Conservation (phyloP, 371 early-diverging fungal species). For the Syncephalis fuscata region DNA sequence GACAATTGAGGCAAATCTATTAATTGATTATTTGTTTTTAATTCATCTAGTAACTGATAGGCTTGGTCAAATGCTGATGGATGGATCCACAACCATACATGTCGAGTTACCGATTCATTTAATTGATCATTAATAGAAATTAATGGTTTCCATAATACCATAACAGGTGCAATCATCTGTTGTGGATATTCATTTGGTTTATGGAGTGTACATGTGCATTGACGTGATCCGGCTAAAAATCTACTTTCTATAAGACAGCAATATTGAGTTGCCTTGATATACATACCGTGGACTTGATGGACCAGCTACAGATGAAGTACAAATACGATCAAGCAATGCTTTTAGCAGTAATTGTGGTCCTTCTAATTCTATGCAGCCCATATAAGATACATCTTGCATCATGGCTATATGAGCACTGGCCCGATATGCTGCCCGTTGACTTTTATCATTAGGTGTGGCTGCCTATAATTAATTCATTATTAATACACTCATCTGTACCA, state of each 20-base stretch:
- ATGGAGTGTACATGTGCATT: constrained; percentile 34
- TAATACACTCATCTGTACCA: neutral
- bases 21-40: constrained; percentile 2
- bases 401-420: constrained; percentile 54
- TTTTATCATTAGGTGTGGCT: constrained; percentile 72
- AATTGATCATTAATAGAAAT: neutral
- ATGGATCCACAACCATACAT: constrained; percentile 50
- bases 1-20: neutral
- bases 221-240: constrained; percentile 35
- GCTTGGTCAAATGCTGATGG: constrained; percentile 31
- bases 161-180: constrained; percentile 35
- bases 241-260: constrained; percentile 13
- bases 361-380: constrained; percentile 33
- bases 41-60: constrained; percentile 7
- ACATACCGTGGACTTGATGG: no score
- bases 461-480: constrained; percentile 25
- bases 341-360: no score
- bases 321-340: no score
- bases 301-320: no score
- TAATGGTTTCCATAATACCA: constrained; percentile 46
- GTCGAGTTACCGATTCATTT: constrained; percentile 4
- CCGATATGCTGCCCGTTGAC: constrained; percentile 51
- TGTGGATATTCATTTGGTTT: constrained; percentile 30
- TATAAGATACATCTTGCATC: constrained; percentile 73
- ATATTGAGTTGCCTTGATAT: no score